Evolutionary conservation across 345 rosid species (phyloP).

Genomic region (Dovyalis caffra): DNA sequence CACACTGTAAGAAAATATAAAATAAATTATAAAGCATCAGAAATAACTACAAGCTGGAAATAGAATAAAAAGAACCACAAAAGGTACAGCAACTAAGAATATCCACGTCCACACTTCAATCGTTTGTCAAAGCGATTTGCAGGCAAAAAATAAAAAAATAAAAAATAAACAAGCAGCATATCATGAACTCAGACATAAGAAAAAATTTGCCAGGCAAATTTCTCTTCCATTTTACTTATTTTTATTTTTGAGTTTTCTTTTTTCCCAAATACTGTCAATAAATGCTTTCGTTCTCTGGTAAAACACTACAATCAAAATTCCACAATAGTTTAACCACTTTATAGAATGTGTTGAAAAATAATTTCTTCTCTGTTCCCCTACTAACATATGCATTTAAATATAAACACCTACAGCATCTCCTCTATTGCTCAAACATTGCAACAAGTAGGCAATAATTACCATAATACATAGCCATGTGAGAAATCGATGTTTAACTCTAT

Average conservation of each 20-base stretch:
- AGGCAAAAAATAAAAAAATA: not conserved
- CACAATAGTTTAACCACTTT: not conserved
- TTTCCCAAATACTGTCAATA: not conserved
- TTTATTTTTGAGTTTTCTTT: not conserved
- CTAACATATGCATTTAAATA: not conserved
- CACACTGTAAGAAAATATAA: slow-evolving; percentile 65
- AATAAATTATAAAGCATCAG: slow-evolving; percentile 14
- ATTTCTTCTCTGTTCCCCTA: not conserved
- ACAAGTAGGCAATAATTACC: not conserved
- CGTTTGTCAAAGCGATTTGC: not conserved
- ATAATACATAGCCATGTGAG: not conserved
- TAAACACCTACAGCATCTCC: not conserved
- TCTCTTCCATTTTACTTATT: not conserved
- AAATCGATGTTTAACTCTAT: not conserved
- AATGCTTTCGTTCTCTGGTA: not conserved
- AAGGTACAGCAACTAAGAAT: not conserved
- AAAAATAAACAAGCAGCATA: not conserved
- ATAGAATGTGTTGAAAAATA: not conserved
- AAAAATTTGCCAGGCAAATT: not conserved
- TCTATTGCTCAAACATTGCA: not conserved
- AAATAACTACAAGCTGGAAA: slow-evolving; percentile 6
- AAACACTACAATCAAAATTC: not conserved
- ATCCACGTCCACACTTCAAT: not conserved
- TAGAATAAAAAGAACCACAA: not conserved
- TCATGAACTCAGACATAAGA: not conserved